Evolutionary conservation across 192 early-diverging fungal genomes (phyloP), one percentile per base, ranked within the genome.

Genomic region (Physocladia obscura): DNA sequence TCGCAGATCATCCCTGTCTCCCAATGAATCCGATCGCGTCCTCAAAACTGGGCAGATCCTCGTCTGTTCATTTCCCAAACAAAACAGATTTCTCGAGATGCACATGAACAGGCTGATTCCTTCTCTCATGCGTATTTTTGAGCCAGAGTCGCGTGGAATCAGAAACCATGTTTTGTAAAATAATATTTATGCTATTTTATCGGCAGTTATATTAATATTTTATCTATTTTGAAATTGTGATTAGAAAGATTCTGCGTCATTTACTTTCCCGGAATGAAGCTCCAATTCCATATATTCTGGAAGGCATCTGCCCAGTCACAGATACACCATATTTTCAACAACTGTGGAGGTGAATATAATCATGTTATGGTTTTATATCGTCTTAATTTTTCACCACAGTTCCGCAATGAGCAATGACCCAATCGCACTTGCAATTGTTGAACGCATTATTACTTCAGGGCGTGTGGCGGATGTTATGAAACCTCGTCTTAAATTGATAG

Each of bases 51-150:
- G 48, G 27, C 62, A 65, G 34, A 50, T 65, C 17, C 5, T 65
- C 15, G 17, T 17, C 17, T 65, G 62, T 31, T 51, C 62, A 31
- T 51, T 50, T 24, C 62, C 62, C 13, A 11, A 29, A 11, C 48
- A 65, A 31, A 51, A 51, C 19, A 17, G 49, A 4, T 19, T 29
- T 30, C 13, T 65, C 24, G 48, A 51, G 32, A n/a, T 15, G 19
- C 49, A 65, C 26, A 50, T 65, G 62, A 19, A 17, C 17, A 15
- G 36, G 13, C 44, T 62, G 26, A 40, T 65, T 24, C 49, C 44
- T 11, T 49, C 62, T 4, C 40, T 65, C n/a, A 48, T 65, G 38
- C 62, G 62, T 32, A 49, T 65, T 15, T 65, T 65, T 65, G 62
- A 65, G 49, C 62, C 62, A 4, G 49, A 24, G 13, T 21, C 62